These are phyloP conservation scores for Tieghemostelium lacteum DNA, from an alignment of 78 protist species.

Conservation along the genomic window DNA sequence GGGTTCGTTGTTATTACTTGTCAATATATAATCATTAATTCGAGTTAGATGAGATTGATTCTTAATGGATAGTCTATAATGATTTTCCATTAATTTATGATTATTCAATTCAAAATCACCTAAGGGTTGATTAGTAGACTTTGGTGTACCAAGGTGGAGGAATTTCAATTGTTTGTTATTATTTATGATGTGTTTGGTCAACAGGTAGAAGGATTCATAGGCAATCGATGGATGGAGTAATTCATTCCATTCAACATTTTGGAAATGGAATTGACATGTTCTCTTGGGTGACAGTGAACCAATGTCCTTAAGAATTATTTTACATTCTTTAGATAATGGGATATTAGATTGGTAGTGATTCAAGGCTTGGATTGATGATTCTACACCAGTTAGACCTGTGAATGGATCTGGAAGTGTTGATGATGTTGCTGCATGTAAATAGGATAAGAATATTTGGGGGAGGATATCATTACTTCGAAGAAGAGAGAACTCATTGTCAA, in stretches of 20 bases:
- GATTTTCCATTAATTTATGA: background rate
- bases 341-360: background rate
- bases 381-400: background rate
- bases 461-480: background rate
- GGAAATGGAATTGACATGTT: background rate
- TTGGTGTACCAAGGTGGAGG: no score
- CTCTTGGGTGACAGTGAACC: background rate
- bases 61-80: background rate
- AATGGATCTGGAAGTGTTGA: constrained; percentile 8
- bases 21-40: background rate
- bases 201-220: background rate
- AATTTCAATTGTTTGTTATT: background rate
- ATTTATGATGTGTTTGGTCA: background rate
- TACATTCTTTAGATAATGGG: background rate
- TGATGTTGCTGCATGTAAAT: background rate
- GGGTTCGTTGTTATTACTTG: background rate
- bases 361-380: background rate
- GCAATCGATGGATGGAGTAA: background rate
- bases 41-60: background rate
- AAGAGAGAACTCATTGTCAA: background rate
- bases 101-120: background rate
- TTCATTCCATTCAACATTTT: background rate
- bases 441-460: background rate
- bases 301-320: no score
- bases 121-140: no score